A percentile compares a stretch with the other conserved stretches of the same genome.
Conservation (phyloP, 805 yeast species). For the Metschnikowia corniflorae region DNA sequence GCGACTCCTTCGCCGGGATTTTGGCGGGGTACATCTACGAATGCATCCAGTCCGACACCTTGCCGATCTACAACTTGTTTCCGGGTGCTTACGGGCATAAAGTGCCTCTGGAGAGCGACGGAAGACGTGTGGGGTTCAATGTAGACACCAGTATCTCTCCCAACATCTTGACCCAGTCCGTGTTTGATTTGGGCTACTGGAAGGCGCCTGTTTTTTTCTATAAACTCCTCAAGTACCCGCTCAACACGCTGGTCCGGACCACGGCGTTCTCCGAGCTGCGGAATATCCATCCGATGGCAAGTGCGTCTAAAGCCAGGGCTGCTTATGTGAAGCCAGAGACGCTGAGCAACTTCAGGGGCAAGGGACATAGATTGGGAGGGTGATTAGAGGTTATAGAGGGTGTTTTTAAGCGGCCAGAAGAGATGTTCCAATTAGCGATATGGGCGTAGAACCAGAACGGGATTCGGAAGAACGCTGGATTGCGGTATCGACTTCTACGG, state of each 20-base stretch:
- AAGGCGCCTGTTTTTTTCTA: constrained; percentile 51
- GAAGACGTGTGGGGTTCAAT: constrained; percentile 29
- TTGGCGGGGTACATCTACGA: constrained; percentile 56
- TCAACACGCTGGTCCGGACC: constrained; percentile 21
- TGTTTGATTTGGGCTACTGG: constrained; percentile 51
- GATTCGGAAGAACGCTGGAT: too few relatives aligned
- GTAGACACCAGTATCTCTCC: constrained; percentile 11
- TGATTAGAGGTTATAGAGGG: too few relatives aligned
- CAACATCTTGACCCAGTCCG: constrained; percentile 22
- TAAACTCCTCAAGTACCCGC: constrained; percentile 29
- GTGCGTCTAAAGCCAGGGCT: constrained; percentile 3
- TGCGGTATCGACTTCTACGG: too few relatives aligned
- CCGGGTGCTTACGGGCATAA: constrained; percentile 27
- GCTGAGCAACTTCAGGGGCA: constrained; percentile 27
- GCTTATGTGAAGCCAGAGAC: constrained; percentile 3
- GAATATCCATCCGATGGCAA: constrained; percentile 1
- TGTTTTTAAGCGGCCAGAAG: too few relatives aligned
- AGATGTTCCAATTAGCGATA: too few relatives aligned
- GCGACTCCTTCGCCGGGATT: constrained; percentile 48
- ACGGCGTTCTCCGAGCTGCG: constrained; percentile 25
- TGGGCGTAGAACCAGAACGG: too few relatives aligned
- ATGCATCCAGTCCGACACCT: constrained; percentile 57
- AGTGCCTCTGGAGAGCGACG: constrained; percentile 4
- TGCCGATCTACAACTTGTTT: constrained; percentile 38
- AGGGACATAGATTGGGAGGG: constrained; percentile 35